These are phyloP conservation scores for Skeletonema potamos DNA, from an alignment of 108 stramenopile genomes.

Conservation along the genomic window DNA sequence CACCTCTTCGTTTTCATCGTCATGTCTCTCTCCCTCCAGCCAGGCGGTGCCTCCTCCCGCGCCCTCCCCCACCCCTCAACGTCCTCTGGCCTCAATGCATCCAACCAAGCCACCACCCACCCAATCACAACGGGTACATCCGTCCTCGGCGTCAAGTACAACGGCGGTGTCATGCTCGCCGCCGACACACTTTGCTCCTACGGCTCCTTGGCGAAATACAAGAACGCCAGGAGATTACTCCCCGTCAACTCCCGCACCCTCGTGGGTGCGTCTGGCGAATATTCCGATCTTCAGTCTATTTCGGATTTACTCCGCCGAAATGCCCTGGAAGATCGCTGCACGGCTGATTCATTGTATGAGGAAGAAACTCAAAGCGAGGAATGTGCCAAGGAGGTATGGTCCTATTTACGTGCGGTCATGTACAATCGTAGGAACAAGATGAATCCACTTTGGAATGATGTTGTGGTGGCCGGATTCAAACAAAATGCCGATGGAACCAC, in stretches of 20 bases:
- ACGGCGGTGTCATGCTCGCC: slow-evolving; percentile 95
- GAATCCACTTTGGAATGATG: slow-evolving; percentile 98
- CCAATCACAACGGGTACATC: slow-evolving; percentile 98
- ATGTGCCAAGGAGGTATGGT: slow-evolving; percentile 75
- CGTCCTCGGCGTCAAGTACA: slow-evolving; percentile 92
- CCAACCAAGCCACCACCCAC: slow-evolving; percentile 66
- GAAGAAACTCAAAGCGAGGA: slow-evolving; percentile 50
- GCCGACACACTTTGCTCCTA: slow-evolving; percentile 96
- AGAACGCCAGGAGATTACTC: slow-evolving; percentile 82
- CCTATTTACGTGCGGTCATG: slow-evolving; percentile 92
- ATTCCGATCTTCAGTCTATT: slow-evolving; percentile 93
- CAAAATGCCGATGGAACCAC: slow-evolving; percentile 37
- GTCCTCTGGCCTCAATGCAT: neutral
- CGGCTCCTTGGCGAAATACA: slow-evolving; percentile 95
- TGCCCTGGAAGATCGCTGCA: slow-evolving; percentile 70
- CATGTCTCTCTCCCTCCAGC: slow-evolving; percentile 50
- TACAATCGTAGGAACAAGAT: slow-evolving; percentile 94
- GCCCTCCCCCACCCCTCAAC: slow-evolving; percentile 25
- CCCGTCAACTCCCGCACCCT: slow-evolving; percentile 75
- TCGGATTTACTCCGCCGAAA: slow-evolving; percentile 70
- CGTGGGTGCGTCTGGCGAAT: slow-evolving; percentile 94
- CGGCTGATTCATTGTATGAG: slow-evolving; percentile 65
- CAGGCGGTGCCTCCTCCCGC: slow-evolving; percentile 37
- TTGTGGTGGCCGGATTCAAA: slow-evolving; percentile 88
- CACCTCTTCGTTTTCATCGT: slow-evolving; percentile 3